phyloP scores from a whole-genome alignment of 768 basidiomycete genomes.

The Psilocybe cyanescens region DNA sequence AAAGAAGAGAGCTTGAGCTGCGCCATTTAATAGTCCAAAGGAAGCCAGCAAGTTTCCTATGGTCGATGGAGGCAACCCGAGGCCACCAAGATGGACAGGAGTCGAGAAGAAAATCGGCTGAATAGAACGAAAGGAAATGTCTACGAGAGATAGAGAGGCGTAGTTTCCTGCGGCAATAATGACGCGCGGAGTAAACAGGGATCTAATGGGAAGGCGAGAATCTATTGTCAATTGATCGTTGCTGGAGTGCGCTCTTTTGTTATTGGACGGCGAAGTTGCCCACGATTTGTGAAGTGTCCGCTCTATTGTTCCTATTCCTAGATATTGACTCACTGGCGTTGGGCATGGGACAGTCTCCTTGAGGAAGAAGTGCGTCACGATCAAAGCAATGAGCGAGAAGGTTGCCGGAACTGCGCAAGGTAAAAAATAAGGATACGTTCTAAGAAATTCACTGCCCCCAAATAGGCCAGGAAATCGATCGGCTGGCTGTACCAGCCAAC shows the following conservation, averaged over 20 bases:
- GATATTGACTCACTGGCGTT: slow-evolving; percentile 23
- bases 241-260: background rate
- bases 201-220: slow-evolving; percentile 51
- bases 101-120: slow-evolving; percentile 76
- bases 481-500: slow-evolving; percentile 55
- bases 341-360: slow-evolving; percentile 49
- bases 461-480: slow-evolving; percentile 57
- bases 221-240: slow-evolving; percentile 13
- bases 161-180: slow-evolving; percentile 72
- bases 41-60: slow-evolving; percentile 69
- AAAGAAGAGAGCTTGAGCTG: slow-evolving; percentile 73
- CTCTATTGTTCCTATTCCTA: slow-evolving; percentile 23
- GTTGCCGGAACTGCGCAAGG: slow-evolving; percentile 72
- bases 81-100: slow-evolving; percentile 69
- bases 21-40: slow-evolving; percentile 66
- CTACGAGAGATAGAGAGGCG: slow-evolving; percentile 62
- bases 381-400: slow-evolving; percentile 57
- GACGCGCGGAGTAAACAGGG: slow-evolving; percentile 57
- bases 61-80: slow-evolving; percentile 62
- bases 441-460: slow-evolving; percentile 47
- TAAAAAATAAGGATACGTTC: slow-evolving; percentile 64
- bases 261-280: background rate
- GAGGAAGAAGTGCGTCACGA: slow-evolving; percentile 54
- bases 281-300: background rate
- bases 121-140: slow-evolving; percentile 67